Base-by-base conservation (phyloP, 352 stramenopile genomes). In the Phytophthora sp. region DNA sequence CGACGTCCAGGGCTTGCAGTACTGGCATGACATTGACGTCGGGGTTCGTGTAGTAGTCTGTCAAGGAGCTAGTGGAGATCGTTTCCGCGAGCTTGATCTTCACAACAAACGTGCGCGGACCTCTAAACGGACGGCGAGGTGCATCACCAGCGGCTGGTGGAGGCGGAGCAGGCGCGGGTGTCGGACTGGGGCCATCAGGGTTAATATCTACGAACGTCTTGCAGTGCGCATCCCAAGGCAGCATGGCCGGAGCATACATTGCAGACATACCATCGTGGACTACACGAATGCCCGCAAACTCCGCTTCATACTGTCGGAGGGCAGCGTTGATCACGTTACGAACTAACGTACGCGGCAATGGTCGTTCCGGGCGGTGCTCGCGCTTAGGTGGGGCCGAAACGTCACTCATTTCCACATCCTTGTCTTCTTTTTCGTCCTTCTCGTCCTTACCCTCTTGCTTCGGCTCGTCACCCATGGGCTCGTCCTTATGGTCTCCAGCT, bases 1-100 rank as follows among this genome's bases (percentile, higher is more conserved):
- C 85, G n/a, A 94, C 77, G 46, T 94, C 85, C 23, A 94, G 61
- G 3, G 85, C 85, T 57, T 94, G 85, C 9, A 92, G 58, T 3
- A 84, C 68, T 15, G 76, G 77, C 72, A 84, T 76, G 17, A 81
- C 73, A 58, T 89, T 90, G 12, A 76, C 74, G 13, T 87, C 74
- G 5, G 81, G 77, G 20, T 89, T 79, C 1, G 64, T 44, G 41
- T 80, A 87, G 37, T 91, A 88, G 21, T 79, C 65, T 1, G 57
- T 66, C 5, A 90, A 27, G 0, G 76, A 69, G 12, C 46, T 72
- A 43, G 87, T 75, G 4, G 62, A 70, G 42, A 91, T 87, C 5
- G 74, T 74, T 56, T 91, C 79, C 2, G 82, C 81, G 3, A 82
- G 60, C 55, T 89, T 89, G n/a, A 92, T 77, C 21, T 81, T 86